Base-by-base conservation (phyloP, 1,284 basidiomycete genomes). In the Ustilago curta region DNA sequence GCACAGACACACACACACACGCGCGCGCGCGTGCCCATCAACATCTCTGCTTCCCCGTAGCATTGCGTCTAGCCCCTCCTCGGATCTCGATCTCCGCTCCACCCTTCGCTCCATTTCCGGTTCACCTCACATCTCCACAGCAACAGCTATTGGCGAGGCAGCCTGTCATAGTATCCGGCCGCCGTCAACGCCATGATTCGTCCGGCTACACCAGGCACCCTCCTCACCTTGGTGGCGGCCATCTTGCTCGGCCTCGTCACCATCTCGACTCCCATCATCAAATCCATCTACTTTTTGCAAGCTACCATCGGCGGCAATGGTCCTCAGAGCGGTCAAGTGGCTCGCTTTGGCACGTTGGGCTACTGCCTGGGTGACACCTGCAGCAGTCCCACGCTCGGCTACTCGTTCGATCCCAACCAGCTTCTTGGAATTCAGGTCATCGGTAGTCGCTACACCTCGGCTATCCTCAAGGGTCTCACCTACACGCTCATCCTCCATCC, bases 401-500 rank as follows among this genome's bases (percentile, higher is more conserved):
- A 81, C 61, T 39, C 55, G 4, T 72, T 81, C 43, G 71, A 82
- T 50, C 79, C 77, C n/a, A 80, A 78, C n/a, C 60, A 79, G 67
- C 74, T 82, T 4, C 77, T 78, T 35, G 77, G 71, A 23, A 70
- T 77, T 44, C 40, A 67, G 18, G 54, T 73, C 67, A 57, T 79
- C 55, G 48, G 59, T 12, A 62, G 60, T 23, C 71, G 67, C 23
- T 80, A 77, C 62, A 70, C 76, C 27, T 49, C 60, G 7, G 64
- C 70, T 25, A 61, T 80, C 56, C 71, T 83, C 69, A 80, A 81
- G 47, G 77, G 73, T 18, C 67, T 83, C 44, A 83, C 79, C 59
- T 83, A 83, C 64, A 76, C 78, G 14, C 71, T 83, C 48, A 56
- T 83, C 42, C 70, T 83, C 12, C 78, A 81, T 14, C 81, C 79